A percentile compares a stretch with the other conserved stretches of the same genome.
These are phyloP conservation scores for Aspergillus incahuasiensis DNA, from an alignment of 495 filamentous ascomycete species.

Conservation along the genomic window DNA sequence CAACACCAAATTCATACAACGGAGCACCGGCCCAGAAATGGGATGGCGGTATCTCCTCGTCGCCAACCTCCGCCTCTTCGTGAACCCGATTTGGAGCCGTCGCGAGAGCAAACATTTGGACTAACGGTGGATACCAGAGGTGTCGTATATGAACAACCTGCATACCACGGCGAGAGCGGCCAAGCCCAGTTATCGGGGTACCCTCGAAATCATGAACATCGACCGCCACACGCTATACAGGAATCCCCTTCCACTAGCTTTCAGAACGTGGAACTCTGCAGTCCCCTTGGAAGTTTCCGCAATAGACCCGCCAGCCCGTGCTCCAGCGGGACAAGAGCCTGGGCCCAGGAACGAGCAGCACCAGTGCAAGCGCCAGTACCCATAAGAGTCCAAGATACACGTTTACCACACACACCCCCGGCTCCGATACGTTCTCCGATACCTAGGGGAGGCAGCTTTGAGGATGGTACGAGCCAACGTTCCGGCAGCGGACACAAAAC, in stretches of 20 bases:
- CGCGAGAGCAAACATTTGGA: conserved; percentile 3
- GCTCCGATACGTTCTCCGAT: background rate
- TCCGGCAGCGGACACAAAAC: background rate
- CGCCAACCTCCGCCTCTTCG: conserved; percentile 4
- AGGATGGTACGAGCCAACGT: conserved; percentile 3
- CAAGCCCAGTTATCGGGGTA: conserved; percentile 5
- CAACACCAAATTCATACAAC: conserved; percentile 10
- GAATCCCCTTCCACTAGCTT: background rate
- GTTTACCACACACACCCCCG: background rate
- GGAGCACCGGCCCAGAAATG: conserved; percentile 6
- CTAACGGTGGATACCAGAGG: conserved; percentile 1
- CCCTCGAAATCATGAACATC: conserved; percentile 8
- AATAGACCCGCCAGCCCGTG: conserved; percentile 11
- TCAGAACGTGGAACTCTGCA: conserved; percentile 8
- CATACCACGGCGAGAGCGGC: background rate
- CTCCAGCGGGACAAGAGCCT: background rate
- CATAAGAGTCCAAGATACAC: conserved; percentile 2
- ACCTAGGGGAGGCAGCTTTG: background rate
- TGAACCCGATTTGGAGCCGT: conserved; percentile 2
- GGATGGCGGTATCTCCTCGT: conserved; percentile 10
- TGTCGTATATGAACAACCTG: background rate
- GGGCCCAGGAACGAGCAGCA: background rate
- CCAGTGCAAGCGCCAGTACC: background rate
- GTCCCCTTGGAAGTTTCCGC: background rate
- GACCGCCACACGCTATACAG: conserved; percentile 1